phyloP scores from a whole-genome alignment of 306 rosid species.

The Coriaria nepalensis region DNA sequence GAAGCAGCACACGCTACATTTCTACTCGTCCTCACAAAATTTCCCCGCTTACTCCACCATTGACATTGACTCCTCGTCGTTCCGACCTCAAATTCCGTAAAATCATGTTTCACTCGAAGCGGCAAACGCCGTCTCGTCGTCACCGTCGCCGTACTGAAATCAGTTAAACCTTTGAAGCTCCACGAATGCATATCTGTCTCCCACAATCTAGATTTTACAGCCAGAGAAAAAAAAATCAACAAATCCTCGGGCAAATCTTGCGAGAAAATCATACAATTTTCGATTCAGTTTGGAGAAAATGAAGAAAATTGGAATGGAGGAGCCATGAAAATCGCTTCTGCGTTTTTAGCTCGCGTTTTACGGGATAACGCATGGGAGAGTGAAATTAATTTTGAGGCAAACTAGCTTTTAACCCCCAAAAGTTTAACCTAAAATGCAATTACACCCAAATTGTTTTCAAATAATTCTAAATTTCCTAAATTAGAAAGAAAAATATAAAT shows the following conservation, averaged over 20 bases:
- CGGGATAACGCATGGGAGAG: too few species aligned
- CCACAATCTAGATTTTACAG: background rate
- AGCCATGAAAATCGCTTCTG: too few species aligned
- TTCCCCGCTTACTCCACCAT: constrained; percentile 9
- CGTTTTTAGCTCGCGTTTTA: too few species aligned
- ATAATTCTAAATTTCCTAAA: too few species aligned
- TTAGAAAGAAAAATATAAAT: too few species aligned
- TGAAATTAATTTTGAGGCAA: too few species aligned
- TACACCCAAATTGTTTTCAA: too few species aligned
- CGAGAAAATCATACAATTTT: too few species aligned
- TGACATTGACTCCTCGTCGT: background rate
- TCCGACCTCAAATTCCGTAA: constrained; percentile 16
- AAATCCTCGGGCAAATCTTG: background rate
- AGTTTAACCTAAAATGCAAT: too few species aligned
- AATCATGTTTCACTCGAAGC: constrained; percentile 19
- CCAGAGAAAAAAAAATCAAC: background rate
- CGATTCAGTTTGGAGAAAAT: too few species aligned
- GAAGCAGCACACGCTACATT: constrained; percentile 32
- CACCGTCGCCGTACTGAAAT: constrained; percentile 21
- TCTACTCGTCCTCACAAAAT: constrained; percentile 14
- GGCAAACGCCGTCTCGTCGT: constrained; percentile 14
- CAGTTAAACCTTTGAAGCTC: constrained; percentile 28
- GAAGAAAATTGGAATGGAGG: too few species aligned
- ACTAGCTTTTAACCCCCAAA: too few species aligned
- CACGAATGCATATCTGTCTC: constrained; percentile 45